phyloP scores from a whole-genome alignment of 148 eudicot species.

The Rhododendron henanense region DNA sequence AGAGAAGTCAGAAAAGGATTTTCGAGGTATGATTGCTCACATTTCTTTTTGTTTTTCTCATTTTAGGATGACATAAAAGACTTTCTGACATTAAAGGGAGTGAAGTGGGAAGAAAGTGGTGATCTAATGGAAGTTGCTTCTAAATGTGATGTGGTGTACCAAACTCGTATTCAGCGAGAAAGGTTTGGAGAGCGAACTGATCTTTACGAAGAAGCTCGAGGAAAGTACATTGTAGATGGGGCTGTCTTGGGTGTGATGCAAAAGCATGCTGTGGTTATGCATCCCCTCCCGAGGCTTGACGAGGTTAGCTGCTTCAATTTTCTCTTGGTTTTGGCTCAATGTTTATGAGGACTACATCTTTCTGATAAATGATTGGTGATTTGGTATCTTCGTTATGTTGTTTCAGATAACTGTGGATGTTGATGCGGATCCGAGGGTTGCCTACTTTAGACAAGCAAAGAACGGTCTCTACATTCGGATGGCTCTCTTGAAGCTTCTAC shows the following conservation, averaged over 20 bases:
- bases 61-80: no score
- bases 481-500: neutral
- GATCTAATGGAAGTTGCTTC: no score
- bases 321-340: neutral
- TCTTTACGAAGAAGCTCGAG: conserved; percentile 54
- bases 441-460: conserved; percentile 98
- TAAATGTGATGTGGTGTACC: no score
- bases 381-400: neutral
- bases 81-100: no score
- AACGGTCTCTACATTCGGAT: conserved; percentile 28
- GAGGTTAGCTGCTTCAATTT: conserved; percentile 48
- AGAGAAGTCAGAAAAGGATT: no score
- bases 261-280: conserved; percentile 92
- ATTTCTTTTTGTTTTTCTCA: no score
- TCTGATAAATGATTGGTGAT: neutral
- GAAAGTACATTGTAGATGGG: conserved; percentile 76
- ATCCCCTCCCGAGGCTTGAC: conserved; percentile 97
- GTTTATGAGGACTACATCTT: neutral
- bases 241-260: conserved; percentile 66
- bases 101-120: no score
- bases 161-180: no score
- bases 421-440: conserved; percentile 92
- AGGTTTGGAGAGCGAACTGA: no score
- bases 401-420: conserved; percentile 88
- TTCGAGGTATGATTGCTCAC: no score